These are phyloP conservation scores for Xylariaceae sp. DNA, from an alignment of 2,329 filamentous ascomycete genomes.

Conservation along the genomic window DNA sequence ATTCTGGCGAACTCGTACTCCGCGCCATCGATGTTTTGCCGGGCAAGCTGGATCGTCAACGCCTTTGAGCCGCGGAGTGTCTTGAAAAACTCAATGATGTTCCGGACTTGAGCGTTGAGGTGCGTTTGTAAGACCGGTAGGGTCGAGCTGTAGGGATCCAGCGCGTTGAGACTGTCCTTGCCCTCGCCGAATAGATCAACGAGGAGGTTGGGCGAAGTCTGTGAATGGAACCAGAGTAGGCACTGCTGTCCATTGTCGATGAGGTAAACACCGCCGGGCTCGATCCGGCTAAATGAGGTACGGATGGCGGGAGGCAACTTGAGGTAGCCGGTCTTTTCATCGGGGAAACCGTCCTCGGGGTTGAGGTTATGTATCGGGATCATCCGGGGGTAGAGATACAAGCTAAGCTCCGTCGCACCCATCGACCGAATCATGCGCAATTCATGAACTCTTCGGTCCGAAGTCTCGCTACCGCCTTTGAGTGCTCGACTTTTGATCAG, in stretches of 20 bases:
- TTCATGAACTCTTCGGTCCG: slow-evolving; percentile 85
- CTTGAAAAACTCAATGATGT: slow-evolving; percentile 82
- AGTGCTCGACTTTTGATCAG: slow-evolving; percentile 87
- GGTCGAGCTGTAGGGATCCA: slow-evolving; percentile 76
- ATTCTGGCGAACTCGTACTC: slow-evolving; percentile 94
- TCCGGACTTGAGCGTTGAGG: slow-evolving; percentile 89
- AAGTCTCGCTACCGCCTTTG: slow-evolving; percentile 86
- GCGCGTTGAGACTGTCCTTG: slow-evolving; percentile 61
- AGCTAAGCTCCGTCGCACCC: slow-evolving; percentile 75
- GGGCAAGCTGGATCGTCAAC: slow-evolving; percentile 79
- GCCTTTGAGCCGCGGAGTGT: slow-evolving; percentile 79
- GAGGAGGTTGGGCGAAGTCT: slow-evolving; percentile 87
- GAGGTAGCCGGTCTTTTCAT: slow-evolving; percentile 76
- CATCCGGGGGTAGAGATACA: slow-evolving; percentile 94
- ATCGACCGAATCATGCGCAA: slow-evolving; percentile 86
- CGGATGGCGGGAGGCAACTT: slow-evolving; percentile 76
- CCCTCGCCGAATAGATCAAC: slow-evolving; percentile 83
- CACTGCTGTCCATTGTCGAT: slow-evolving; percentile 93
- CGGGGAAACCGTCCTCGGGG: slow-evolving; percentile 85
- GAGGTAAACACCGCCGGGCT: slow-evolving; percentile 89
- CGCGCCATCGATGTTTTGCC: slow-evolving; percentile 88
- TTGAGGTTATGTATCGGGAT: slow-evolving; percentile 86
- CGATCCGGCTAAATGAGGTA: slow-evolving; percentile 79
- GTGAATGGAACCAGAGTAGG: slow-evolving; percentile 85
- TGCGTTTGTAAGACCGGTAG: slow-evolving; percentile 85